A percentile compares a stretch with the other conserved stretches of the same genome.
Conservation (phyloP, 768 basidiomycete genomes). For the Steccherinum ochraceum region DNA sequence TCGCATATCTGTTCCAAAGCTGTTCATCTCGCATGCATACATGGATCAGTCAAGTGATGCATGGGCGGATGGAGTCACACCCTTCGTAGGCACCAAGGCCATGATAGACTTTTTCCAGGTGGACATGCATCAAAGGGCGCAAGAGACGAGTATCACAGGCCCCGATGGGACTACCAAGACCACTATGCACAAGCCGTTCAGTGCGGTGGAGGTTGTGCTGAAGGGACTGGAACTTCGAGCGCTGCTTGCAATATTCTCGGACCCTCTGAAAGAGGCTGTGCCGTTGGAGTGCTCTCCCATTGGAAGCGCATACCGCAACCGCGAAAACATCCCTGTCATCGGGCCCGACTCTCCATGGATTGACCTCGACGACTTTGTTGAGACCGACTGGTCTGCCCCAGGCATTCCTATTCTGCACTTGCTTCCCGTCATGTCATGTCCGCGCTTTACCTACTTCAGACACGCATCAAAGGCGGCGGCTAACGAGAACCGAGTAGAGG, state of each 20-base stretch:
- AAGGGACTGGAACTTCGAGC: slow-evolving; percentile 72
- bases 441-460: slow-evolving; percentile 79
- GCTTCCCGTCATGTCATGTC: slow-evolving; percentile 68
- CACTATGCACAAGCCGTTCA: slow-evolving; percentile 75
- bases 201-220: slow-evolving; percentile 79
- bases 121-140: slow-evolving; percentile 89
- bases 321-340: slow-evolving; percentile 36
- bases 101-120: slow-evolving; percentile 76
- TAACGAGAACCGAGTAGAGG: slow-evolving; percentile 33
- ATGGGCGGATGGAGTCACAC: slow-evolving; percentile 74
- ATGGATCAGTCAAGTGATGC: slow-evolving; percentile 74
- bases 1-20: slow-evolving; percentile 63
- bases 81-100: slow-evolving; percentile 82
- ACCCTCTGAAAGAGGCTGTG: slow-evolving; percentile 59
- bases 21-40: slow-evolving; percentile 86
- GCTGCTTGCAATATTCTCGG: slow-evolving; percentile 70
- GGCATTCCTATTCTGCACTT: slow-evolving; percentile 57
- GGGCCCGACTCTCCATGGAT: slow-evolving; percentile 58
- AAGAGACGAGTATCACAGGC: slow-evolving; percentile 64
- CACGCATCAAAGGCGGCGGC: slow-evolving; percentile 35
- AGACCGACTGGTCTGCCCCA: slow-evolving; percentile 59
- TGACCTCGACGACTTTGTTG: slow-evolving; percentile 77
- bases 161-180: slow-evolving; percentile 52
- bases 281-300: slow-evolving; percentile 41
- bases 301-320: slow-evolving; percentile 42